Evolutionary conservation across 768 basidiomycete species (phyloP).

Genomic region (Kwoniella shandongensis): DNA sequence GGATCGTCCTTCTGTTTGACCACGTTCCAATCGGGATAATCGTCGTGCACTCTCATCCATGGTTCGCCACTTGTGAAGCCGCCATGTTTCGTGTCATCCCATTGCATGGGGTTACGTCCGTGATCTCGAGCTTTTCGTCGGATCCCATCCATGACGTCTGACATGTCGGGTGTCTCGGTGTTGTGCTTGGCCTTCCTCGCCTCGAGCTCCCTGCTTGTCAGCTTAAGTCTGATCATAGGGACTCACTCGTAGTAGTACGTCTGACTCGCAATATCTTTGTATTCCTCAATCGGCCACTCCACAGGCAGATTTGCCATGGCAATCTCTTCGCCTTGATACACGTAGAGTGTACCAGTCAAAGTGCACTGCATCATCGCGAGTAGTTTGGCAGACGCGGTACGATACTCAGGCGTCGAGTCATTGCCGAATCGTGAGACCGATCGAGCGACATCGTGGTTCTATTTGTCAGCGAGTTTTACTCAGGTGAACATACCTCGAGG

Average conservation of each 20-base stretch:
- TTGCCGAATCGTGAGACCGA: constrained; percentile 67
- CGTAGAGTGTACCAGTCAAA: constrained; percentile 67
- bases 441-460: constrained; percentile 45
- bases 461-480: neutral
- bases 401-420: constrained; percentile 60
- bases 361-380: constrained; percentile 64
- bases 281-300: constrained; percentile 68
- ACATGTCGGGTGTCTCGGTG: neutral
- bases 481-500: constrained; percentile 5
- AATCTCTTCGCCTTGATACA: constrained; percentile 73
- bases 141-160: constrained; percentile 36
- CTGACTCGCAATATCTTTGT: constrained; percentile 67
- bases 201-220: constrained; percentile 3
- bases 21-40: constrained; percentile 60
- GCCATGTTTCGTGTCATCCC: constrained; percentile 61
- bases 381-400: constrained; percentile 63
- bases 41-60: constrained; percentile 73
- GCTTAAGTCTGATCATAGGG: neutral
- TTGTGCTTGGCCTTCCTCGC: neutral
- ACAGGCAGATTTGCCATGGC: constrained; percentile 59
- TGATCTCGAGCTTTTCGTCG: constrained; percentile 57
- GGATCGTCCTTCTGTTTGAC: constrained; percentile 57
- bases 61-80: constrained; percentile 64
- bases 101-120: constrained; percentile 54
- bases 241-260: constrained; percentile 4